A percentile compares a stretch with the other conserved stretches of the same genome.
These are phyloP conservation scores for Mariannaea elegans DNA, from an alignment of 2,329 filamentous ascomycete species.

Conservation along the genomic window DNA sequence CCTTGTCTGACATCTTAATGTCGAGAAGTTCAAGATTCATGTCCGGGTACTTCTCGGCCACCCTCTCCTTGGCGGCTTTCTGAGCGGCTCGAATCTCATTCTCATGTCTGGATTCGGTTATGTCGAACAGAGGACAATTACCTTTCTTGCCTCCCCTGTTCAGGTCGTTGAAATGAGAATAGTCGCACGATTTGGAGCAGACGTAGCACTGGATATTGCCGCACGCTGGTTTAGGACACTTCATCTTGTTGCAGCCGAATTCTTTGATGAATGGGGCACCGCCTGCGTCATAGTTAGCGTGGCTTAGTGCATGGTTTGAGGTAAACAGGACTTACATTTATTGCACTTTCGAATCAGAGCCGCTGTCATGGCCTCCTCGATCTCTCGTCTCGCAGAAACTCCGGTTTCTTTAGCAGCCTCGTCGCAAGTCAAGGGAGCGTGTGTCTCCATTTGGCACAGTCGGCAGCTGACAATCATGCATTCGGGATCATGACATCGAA, in stretches of 20 bases:
- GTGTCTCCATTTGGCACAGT: slow-evolving; percentile 72
- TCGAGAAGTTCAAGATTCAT: slow-evolving; percentile 66
- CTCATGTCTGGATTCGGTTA: slow-evolving; percentile 66
- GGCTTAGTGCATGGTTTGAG: slow-evolving; percentile 15
- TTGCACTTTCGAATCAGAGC: slow-evolving; percentile 83
- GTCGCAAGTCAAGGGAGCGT: slow-evolving; percentile 77
- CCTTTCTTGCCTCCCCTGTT: slow-evolving; percentile 56
- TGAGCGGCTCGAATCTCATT: slow-evolving; percentile 71
- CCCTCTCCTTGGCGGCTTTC: slow-evolving; percentile 61
- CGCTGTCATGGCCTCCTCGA: slow-evolving; percentile 87
- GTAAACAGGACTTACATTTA: slow-evolving; percentile 53
- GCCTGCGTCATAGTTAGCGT: slow-evolving; percentile 50
- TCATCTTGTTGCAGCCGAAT: slow-evolving; percentile 85
- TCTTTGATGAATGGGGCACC: slow-evolving; percentile 82
- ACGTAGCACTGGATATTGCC: slow-evolving; percentile 71
- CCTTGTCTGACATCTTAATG: slow-evolving; percentile 65
- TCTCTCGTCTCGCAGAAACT: slow-evolving; percentile 67
- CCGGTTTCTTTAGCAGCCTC: slow-evolving; percentile 70
- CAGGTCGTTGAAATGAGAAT: slow-evolving; percentile 74
- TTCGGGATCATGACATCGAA: slow-evolving; percentile 72
- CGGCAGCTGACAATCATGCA: slow-evolving; percentile 74
- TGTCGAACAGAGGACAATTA: slow-evolving; percentile 76
- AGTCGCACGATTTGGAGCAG: slow-evolving; percentile 73
- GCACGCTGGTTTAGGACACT: slow-evolving; percentile 66
- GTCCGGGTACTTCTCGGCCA: slow-evolving; percentile 67